Evolutionary conservation across 2,329 filamentous ascomycete species (phyloP).

Genomic region (Alternaria sp.): DNA sequence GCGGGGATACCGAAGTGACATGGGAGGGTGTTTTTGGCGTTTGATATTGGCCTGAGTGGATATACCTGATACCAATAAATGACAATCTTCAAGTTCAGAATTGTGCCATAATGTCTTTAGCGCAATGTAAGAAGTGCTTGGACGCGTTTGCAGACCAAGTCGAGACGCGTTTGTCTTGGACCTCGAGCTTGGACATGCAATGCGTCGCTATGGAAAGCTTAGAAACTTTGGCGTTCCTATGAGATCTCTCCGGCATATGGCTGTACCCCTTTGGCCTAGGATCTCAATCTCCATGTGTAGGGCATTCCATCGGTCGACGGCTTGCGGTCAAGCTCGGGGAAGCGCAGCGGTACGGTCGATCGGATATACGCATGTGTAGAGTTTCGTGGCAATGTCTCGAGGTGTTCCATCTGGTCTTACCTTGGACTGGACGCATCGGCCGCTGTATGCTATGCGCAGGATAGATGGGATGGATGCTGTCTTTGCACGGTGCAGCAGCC

Average conservation of each 20-base stretch:
- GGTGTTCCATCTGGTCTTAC: neutral
- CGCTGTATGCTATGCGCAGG: neutral
- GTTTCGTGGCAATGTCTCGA: neutral
- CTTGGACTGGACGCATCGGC: neutral
- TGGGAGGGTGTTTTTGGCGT: conserved; percentile 22
- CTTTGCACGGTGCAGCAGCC: conserved; percentile 17
- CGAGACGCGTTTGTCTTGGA: neutral
- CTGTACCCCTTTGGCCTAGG: too few species aligned
- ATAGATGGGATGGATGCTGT: conserved; percentile 1
- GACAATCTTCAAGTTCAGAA: neutral
- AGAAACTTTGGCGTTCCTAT: neutral
- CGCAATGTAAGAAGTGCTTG: neutral
- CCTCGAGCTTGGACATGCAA: too few species aligned
- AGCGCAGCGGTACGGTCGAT: neutral
- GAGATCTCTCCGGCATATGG: too few species aligned
- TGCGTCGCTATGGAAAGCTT: neutral
- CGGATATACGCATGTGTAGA: neutral
- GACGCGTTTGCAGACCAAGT: neutral
- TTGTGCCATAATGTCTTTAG: neutral
- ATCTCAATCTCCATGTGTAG: neutral
- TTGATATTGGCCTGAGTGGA: neutral
- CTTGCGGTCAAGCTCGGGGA: neutral
- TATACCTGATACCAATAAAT: neutral
- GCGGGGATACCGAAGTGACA: conserved; percentile 10
- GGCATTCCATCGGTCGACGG: neutral